Evolutionary conservation across 2,329 filamentous ascomycete genomes (phyloP), one percentile per base, ranked within the genome.

Genomic region (Phyllosticta paracitricarpa): DNA sequence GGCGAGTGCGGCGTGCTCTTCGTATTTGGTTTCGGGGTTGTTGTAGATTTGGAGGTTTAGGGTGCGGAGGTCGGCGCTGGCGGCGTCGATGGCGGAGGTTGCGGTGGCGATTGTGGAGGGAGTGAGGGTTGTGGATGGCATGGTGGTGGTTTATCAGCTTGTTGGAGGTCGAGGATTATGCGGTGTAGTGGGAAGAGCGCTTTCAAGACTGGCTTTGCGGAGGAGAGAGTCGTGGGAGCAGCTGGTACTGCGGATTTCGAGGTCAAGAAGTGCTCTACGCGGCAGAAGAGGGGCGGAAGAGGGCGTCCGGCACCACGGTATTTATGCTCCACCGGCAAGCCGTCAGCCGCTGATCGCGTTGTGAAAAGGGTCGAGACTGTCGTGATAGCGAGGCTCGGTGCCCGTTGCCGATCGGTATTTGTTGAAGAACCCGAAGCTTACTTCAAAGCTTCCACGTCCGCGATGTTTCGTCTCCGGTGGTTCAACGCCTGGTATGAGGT

Each of bases 1-100:
- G 14, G 79, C 73, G 65, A 83, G 81, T 0, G 81, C 79, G 51
- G 78, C 77, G 62, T 73, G 72, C 62, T 82, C 79, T 52, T 80
- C 65, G 62, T 75, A 81, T 0, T 74, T 76, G 0, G 80, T 69
- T 64, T 82, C 80, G 0, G 79, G 80, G 61, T 82, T 77, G 56
- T 80, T 78, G 67, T 81, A 79, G 22, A 83, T 80, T 61, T 51
- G 30, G 17, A 61, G 58, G 9, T 61, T 61, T 14, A 61, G 24
- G 14, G n/a, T 30, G 10, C 58, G 58, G 53, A 61, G 40, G 24
- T 61, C 58, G 17, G 55, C 54, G 54, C 26, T 56, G 3, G 58
- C 54, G 3, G 17, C 25, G 54, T 61, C 58, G 12, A 61, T 61
- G 19, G 58, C 54, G 8, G 6, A 1, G 6, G 40, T 48, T 2